These are phyloP conservation scores for Nepenthes gracilis DNA, from an alignment of 148 eudicot genomes.

Conservation along the genomic window DNA sequence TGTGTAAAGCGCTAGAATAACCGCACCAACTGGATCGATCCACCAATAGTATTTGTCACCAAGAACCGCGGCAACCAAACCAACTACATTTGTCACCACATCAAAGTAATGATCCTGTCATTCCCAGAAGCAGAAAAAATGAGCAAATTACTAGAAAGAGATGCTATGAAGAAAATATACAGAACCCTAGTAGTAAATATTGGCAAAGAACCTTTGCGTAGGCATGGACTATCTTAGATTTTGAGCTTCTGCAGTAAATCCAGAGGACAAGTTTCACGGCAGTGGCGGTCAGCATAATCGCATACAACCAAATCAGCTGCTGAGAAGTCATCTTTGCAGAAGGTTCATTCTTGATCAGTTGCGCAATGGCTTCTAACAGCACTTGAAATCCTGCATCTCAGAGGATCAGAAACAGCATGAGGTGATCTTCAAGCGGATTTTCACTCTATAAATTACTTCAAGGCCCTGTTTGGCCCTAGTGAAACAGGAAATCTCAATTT, in stretches of 20 bases:
- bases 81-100: slow-evolving; percentile 69
- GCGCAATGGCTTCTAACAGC: slow-evolving; percentile 45
- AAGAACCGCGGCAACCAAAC: slow-evolving; percentile 61
- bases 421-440: no score
- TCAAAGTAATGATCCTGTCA: slow-evolving; percentile 73
- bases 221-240: slow-evolving; percentile 63
- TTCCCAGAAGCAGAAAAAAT: neutral
- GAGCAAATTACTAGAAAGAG: neutral
- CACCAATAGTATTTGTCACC: slow-evolving; percentile 64
- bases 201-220: slow-evolving; percentile 47
- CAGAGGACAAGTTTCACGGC: slow-evolving; percentile 48
- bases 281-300: slow-evolving; percentile 57
- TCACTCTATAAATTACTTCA: no score
- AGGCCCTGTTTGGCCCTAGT: no score
- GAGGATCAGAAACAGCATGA: no score
- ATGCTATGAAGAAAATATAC: neutral
- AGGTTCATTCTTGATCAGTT: slow-evolving; percentile 36
- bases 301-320: slow-evolving; percentile 50
- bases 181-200: neutral
- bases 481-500: no score
- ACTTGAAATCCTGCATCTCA: slow-evolving; percentile 55
- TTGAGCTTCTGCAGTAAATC: slow-evolving; percentile 61
- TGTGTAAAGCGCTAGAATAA: slow-evolving; percentile 51
- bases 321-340: slow-evolving; percentile 29
- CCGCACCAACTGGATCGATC: slow-evolving; percentile 72